phyloP scores from a whole-genome alignment of 441 rosid genomes.

The Syzygium syzygioides region DNA sequence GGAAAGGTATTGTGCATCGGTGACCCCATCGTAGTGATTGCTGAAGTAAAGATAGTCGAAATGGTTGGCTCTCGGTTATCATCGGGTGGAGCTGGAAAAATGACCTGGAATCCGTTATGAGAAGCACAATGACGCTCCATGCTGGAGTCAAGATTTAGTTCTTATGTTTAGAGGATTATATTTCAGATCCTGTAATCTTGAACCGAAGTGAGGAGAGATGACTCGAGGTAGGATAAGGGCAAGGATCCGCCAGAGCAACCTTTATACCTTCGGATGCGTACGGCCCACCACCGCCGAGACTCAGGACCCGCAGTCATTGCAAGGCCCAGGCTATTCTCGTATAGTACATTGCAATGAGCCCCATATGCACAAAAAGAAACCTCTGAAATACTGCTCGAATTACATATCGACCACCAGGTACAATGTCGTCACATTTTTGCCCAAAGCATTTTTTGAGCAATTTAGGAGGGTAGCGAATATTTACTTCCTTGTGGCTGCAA shows the following conservation, averaged over 20 bases:
- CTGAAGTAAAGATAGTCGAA: background rate
- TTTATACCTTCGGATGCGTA: conserved; percentile 77
- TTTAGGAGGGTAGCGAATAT: conserved; percentile 90
- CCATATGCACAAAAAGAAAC: conserved; percentile 67
- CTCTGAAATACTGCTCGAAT: conserved; percentile 67
- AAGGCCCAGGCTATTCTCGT: conserved; percentile 70
- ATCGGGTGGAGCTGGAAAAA: background rate
- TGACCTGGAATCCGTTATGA: background rate
- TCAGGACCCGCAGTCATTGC: conserved; percentile 50
- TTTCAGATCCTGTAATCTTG: background rate
- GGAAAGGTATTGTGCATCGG: background rate
- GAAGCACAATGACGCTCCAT: background rate
- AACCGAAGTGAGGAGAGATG: conserved; percentile 30
- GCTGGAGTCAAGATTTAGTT: background rate
- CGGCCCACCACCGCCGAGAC: conserved; percentile 43
- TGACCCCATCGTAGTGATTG: background rate
- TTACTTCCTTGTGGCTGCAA: conserved; percentile 87
- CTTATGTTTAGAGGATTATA: background rate
- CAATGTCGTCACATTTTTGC: conserved; percentile 67
- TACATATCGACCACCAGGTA: conserved; percentile 89
- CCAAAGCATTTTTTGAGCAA: conserved; percentile 91
- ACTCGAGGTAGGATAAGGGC: conserved; percentile 62
- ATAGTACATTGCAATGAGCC: conserved; percentile 77
- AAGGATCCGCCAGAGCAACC: conserved; percentile 63
- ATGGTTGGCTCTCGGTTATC: background rate